A percentile compares a stretch with the other conserved stretches of the same genome.
phyloP scores from a whole-genome alignment of 2,329 filamentous ascomycete species.

The Penicillium sp. region DNA sequence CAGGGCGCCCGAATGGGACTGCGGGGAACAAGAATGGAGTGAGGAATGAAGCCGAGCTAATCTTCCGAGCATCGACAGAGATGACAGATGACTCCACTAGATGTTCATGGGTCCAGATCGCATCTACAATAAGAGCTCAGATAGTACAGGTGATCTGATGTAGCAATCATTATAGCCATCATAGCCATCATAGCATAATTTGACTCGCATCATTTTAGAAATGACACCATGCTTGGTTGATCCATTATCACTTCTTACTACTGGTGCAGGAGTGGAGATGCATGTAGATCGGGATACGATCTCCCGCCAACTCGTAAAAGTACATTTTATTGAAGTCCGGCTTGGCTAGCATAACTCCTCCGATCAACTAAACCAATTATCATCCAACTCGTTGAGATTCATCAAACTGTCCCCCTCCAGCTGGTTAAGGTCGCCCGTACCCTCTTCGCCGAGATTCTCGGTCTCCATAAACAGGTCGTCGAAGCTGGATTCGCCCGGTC shows the following conservation, averaged over 20 bases:
- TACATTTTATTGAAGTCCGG: background rate
- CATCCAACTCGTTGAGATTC: conserved; percentile 40
- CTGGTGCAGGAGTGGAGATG: conserved; percentile 9
- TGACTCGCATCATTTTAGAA: background rate
- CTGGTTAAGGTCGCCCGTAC: conserved; percentile 29
- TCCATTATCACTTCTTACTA: background rate
- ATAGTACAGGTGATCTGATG: no score
- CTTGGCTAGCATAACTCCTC: background rate
- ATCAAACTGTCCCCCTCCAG: conserved; percentile 37
- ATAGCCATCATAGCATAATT: background rate
- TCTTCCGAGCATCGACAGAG: background rate
- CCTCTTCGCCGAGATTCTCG: conserved; percentile 34
- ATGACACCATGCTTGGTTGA: background rate
- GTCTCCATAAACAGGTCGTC: conserved; percentile 44
- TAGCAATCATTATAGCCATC: no score
- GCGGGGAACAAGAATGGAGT: background rate
- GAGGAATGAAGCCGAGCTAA: background rate
- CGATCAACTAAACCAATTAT: conserved; percentile 38
- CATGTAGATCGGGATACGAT: conserved; percentile 11
- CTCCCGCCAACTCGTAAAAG: conserved; percentile 1
- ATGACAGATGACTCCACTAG: background rate
- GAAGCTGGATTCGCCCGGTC: conserved; percentile 42
- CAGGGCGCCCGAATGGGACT: background rate
- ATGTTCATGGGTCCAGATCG: background rate
- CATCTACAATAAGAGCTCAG: no score